Conservation (phyloP, 2,329 filamentous ascomycete genomes). For the Talaromyces albobiverticillius region DNA sequence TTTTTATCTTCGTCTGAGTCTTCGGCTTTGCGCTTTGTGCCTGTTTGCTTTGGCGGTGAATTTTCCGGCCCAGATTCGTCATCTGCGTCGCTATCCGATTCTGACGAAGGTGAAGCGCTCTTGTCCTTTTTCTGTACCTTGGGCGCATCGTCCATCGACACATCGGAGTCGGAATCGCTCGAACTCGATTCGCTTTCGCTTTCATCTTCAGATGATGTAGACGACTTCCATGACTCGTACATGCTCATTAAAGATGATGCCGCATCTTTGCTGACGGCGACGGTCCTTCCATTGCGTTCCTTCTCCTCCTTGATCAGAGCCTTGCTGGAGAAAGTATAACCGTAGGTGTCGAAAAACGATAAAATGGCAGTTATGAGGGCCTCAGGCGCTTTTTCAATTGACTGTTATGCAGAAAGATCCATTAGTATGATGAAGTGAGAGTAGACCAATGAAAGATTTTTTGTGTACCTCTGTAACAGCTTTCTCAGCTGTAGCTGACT, state of each 20-base stretch:
- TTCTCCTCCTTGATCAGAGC: constrained; percentile 63
- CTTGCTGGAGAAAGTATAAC: constrained; percentile 60
- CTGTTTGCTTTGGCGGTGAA: constrained; percentile 33
- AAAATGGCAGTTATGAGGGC: constrained; percentile 64
- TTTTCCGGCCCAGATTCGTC: constrained; percentile 53
- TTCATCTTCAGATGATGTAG: constrained; percentile 14
- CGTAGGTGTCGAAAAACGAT: constrained; percentile 63
- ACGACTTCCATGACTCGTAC: constrained; percentile 29
- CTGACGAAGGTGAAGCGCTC: constrained; percentile 27
- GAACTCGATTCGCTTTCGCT: constrained; percentile 4
- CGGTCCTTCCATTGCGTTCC: constrained; percentile 28
- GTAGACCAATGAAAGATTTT: background rate
- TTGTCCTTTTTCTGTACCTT: constrained; percentile 26
- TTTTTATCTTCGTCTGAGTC: constrained; percentile 49
- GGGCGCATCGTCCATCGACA: constrained; percentile 42
- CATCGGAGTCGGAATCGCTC: constrained; percentile 29
- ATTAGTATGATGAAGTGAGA: background rate
- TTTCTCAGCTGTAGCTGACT: constrained; percentile 21
- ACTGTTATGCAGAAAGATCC: background rate
- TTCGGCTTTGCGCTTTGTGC: constrained; percentile 59
- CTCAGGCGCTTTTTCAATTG: constrained; percentile 2
- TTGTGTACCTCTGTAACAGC: constrained; percentile 8
- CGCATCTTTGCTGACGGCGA: constrained; percentile 25
- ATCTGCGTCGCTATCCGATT: constrained; percentile 51
- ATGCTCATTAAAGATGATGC: constrained; percentile 41